Base-by-base conservation (phyloP, 495 filamentous ascomycete genomes). In the Penicillium nucicola region DNA sequence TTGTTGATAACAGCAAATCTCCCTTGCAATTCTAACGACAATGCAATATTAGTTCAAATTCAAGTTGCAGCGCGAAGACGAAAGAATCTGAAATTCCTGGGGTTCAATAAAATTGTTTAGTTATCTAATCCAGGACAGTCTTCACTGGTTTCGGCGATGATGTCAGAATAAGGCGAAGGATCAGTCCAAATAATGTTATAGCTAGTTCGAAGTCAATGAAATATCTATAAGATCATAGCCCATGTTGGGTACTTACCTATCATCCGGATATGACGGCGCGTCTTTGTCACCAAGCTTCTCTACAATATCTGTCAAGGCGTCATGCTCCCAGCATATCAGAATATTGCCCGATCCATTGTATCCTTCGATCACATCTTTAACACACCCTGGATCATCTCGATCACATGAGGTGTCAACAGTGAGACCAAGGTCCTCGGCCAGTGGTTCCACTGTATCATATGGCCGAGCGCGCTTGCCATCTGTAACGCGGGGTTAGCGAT, bases 291-390 rank as follows among this genome's bases (percentile, higher is more conserved):
- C 77, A 40, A 80, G 47, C 32, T 66, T 45, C 53, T 72, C 45
- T 2, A 70, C 65, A 45, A 82, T 77, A 55, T 76, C 68, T n/a
- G 65, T 71, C 35, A 79, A 56, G 12, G 60, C 54, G 22, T 67
- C 62, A 53, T 84, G 79, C 51, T 83, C 72, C 80, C 80, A 83
- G 67, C 78, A 83, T 37, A 83, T 73, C 5, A 83, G 57, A 9
- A 83, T 75, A 53, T 83, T 83, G 23, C 77, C 77, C 0, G 56
- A 48, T 2, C 78, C 77, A 0, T 53, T 23, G 28, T 79, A 82
- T 1, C 33, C 52, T 3, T 77, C 55, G 1, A 80, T 71, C 1
- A 68, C 70, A 3, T 77, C 50, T 45, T 67, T 64, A 3, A 81
- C 79, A 37, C 74, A 80, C 6, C 68, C 48, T 0, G 57, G 41